Evolutionary conservation across 2,329 filamentous ascomycete species (phyloP), one percentile per base, ranked within the genome.

Genomic region (Epichloe elymi): DNA sequence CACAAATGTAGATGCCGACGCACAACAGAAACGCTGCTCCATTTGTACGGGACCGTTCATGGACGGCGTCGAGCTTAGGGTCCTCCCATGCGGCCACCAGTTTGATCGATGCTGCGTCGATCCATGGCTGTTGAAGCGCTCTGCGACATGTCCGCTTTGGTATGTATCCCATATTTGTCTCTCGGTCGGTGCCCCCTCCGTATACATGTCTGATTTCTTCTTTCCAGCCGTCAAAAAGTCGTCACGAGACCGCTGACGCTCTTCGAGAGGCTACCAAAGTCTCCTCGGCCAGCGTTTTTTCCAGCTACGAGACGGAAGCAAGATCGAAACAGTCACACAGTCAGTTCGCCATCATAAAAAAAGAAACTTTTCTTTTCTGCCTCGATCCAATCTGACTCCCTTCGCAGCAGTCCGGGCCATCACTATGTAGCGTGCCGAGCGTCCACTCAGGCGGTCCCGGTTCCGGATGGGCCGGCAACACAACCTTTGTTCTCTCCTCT

Each of bases 141-240:
- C 51, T 19, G 43, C 48, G 4, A 50, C 51, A 14, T 53, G 51
- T 44, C 51, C 51, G 5, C 39, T 53, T 1, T 53, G 48, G 51
- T 53, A 36, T 33, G 47, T 11, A 37, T 7, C 11, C 30, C 30
- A 10, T 30, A 8, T 30, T 30, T 30, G 30, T 30, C 8, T 1
- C 30, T 30, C 30, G 30, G 30, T 10, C 8, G 30, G 8, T 11
- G 30, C 3, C 30, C 3, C 30, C 30, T 30, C 30, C 30, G 30
- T 30, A 11, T 4, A 30, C 10, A 30, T 30, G 30, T 11, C 30
- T 30, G 30, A 30, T 4, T 30, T 11, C 3, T 30, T 30, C 30
- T 11, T 30, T 30, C 10, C 20, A 50, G 51, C 17, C 51, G 48
- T 8, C n/a, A 36, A 14, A 44, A 48, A 38, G 23, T 47, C 10